phyloP scores from a whole-genome alignment of 768 basidiomycete genomes.

The Scleroderma bovista region DNA sequence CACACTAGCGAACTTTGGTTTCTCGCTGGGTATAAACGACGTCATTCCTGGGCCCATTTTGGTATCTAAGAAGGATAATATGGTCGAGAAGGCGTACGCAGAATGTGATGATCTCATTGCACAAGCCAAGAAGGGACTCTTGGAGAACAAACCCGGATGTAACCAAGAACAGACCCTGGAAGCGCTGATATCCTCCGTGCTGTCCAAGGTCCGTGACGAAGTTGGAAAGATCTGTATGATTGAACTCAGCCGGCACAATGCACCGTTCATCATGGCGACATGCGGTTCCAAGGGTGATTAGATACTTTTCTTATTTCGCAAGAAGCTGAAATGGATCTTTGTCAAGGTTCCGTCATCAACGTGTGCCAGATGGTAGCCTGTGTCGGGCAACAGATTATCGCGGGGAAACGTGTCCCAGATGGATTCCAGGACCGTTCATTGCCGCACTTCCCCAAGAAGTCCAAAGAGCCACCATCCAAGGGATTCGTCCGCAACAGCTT shows the following conservation, averaged over 20 bases:
- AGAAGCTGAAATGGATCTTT: not conserved
- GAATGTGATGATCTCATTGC: constrained; percentile 83
- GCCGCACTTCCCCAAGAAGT: constrained; percentile 98
- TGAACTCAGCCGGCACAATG: constrained; percentile 95
- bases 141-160: constrained; percentile 97
- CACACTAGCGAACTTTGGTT: constrained; percentile 87
- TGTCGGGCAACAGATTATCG: constrained; percentile 98
- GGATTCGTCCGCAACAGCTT: constrained; percentile 98
- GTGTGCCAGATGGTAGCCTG: constrained; percentile 99
- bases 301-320: not conserved
- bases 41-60: constrained; percentile 91
- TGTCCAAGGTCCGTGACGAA: constrained; percentile 93
- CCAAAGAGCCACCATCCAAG: constrained; percentile 92
- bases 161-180: constrained; percentile 96
- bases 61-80: constrained; percentile 71
- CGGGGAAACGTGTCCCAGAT: constrained; percentile 96
- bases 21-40: constrained; percentile 97
- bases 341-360: constrained; percentile 93
- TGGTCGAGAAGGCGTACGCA: constrained; percentile 85
- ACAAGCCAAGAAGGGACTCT: constrained; percentile 83
- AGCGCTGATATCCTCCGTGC: constrained; percentile 87
- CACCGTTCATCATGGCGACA: constrained; percentile 97
- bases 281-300: constrained; percentile 92
- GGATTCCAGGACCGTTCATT: constrained; percentile 98
- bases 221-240: constrained; percentile 98